Evolutionary conservation across 164 flowering plant genomes (phyloP).

Genomic region (Chimonanthus salicifolius): DNA sequence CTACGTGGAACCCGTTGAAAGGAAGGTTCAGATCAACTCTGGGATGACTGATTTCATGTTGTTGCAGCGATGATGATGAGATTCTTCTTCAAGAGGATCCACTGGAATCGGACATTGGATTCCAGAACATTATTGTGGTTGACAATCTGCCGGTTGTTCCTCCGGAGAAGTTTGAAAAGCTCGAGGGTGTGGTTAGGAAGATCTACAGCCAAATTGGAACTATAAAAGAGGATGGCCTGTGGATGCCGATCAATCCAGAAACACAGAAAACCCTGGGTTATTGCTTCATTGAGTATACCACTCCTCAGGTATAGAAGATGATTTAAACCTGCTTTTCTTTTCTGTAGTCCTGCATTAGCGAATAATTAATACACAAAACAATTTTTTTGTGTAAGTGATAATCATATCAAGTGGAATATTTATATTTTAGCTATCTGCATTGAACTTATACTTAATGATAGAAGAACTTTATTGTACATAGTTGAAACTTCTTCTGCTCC

Average conservation of each 20-base stretch:
- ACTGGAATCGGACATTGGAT: conserved; percentile 56
- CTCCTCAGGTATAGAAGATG: conserved; percentile 56
- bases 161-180: conserved; percentile 73
- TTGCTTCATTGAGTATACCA: conserved; percentile 80
- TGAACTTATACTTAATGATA: neutral
- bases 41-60: neutral
- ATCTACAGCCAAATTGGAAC: conserved; percentile 78
- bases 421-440: neutral
- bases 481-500: too few species aligned
- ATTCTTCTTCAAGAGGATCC: conserved; percentile 50
- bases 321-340: neutral
- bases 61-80: conserved; percentile 63
- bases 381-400: too few species aligned
- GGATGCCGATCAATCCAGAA: conserved; percentile 76
- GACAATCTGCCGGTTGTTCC: conserved; percentile 91
- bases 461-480: neutral
- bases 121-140: conserved; percentile 69
- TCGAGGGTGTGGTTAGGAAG: conserved; percentile 74
- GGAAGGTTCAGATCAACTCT: too few species aligned
- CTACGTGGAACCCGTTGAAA: neutral
- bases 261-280: conserved; percentile 67
- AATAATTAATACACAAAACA: too few species aligned
- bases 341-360: too few species aligned
- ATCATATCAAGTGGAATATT: too few species aligned
- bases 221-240: conserved; percentile 75